These are phyloP conservation scores for Microsporum audouinii DNA, from an alignment of 2,329 filamentous ascomycete species.

Conservation along the genomic window DNA sequence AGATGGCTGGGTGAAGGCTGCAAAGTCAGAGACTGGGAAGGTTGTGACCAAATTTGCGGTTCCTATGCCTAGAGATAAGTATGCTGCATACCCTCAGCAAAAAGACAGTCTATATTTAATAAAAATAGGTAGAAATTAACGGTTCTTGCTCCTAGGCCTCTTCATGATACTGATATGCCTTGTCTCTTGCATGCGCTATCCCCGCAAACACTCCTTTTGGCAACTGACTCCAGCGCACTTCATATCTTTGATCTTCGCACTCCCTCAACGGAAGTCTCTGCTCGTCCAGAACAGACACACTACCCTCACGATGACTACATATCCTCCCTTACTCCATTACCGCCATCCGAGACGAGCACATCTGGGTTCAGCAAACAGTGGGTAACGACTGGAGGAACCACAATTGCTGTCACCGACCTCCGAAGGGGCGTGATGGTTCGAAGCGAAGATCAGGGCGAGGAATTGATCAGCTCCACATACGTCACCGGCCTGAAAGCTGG, in stretches of 20 bases:
- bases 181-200: conserved; percentile 73
- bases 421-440: conserved; percentile 73
- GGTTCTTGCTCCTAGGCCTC: background rate
- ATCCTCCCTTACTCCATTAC: conserved; percentile 73
- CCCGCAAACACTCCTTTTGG: conserved; percentile 76
- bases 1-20: conserved; percentile 53
- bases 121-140: background rate
- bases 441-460: conserved; percentile 91
- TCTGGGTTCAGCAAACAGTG: conserved; percentile 89
- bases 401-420: conserved; percentile 78
- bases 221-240: conserved; percentile 78
- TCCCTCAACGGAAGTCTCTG: conserved; percentile 42
- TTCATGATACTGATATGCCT: conserved; percentile 52
- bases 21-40: conserved; percentile 46
- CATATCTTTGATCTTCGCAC: conserved; percentile 76
- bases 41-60: conserved; percentile 76
- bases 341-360: conserved; percentile 66
- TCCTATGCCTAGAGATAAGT: conserved; percentile 41
- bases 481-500: conserved; percentile 62
- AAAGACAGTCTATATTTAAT: background rate
- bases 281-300: conserved; percentile 65
- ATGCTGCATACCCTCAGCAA: conserved; percentile 15
- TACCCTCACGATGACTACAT: conserved; percentile 88
- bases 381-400: conserved; percentile 85
- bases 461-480: conserved; percentile 70